These are phyloP conservation scores for Linum lewisii DNA, from an alignment of 345 rosid genomes.

Conservation along the genomic window DNA sequence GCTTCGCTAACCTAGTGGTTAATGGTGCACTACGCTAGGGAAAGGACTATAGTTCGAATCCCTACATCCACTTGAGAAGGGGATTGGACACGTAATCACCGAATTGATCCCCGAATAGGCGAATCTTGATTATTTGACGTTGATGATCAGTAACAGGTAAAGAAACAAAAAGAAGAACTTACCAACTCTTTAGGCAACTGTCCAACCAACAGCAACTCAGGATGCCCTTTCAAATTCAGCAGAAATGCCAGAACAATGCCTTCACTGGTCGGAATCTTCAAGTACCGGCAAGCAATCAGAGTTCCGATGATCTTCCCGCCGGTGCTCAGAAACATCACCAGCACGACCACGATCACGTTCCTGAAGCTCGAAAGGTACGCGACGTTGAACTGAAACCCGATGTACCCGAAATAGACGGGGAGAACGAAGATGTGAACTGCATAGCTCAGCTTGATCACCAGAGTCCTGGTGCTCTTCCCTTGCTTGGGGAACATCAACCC, in stretches of 20 bases:
- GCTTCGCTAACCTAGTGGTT: no score
- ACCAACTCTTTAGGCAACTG: constrained; percentile 9
- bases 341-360: constrained; percentile 16
- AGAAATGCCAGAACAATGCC: constrained; percentile 41
- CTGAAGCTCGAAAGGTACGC: constrained; percentile 1
- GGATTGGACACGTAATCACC: no score
- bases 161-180: constrained; percentile 5
- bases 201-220: constrained; percentile 44
- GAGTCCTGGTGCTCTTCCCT: constrained; percentile 66
- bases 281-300: constrained; percentile 37
- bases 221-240: constrained; percentile 63
- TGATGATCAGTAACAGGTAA: no score
- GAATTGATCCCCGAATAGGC: no score
- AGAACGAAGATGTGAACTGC: constrained; percentile 65
- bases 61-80: no score
- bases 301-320: constrained; percentile 54
- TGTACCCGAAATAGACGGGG: constrained; percentile 72
- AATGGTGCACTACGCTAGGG: no score
- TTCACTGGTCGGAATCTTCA: constrained; percentile 44
- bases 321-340: constrained; percentile 33
- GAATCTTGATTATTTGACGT: no score
- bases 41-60: no score
- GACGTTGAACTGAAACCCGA: constrained; percentile 57
- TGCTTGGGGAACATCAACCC: constrained; percentile 74
- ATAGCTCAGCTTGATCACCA: constrained; percentile 48